Evolutionary conservation across 768 basidiomycete genomes (phyloP).

Genomic region (Psilocybe azurescens): DNA sequence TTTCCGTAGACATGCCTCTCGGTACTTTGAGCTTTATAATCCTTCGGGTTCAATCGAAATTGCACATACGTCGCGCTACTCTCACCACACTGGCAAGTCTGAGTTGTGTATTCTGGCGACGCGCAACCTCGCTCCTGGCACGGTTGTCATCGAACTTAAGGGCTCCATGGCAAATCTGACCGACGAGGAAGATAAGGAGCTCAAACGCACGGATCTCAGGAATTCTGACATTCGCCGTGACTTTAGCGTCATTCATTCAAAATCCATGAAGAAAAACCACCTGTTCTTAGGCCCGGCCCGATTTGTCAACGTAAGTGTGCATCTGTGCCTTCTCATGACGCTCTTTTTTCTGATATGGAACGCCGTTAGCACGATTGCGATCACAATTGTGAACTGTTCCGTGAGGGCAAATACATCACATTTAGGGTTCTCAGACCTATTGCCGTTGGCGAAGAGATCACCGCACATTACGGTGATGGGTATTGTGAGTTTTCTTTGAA

Average conservation of each 20-base stretch:
- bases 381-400: conserved; percentile 88
- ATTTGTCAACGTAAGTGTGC: conserved; percentile 81
- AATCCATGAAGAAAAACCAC: conserved; percentile 91
- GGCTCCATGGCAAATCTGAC: conserved; percentile 91
- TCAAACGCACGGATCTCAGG: conserved; percentile 80
- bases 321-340: conserved; percentile 26
- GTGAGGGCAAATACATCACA: conserved; percentile 88
- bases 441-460: conserved; percentile 83
- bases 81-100: conserved; percentile 86
- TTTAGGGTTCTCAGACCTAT: conserved; percentile 84
- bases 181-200: conserved; percentile 84
- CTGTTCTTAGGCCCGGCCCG: conserved; percentile 90
- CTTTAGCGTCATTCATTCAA: conserved; percentile 91
- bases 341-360: conserved; percentile 29
- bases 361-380: conserved; percentile 80
- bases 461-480: conserved; percentile 89
- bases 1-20: conserved; percentile 74
- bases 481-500: conserved; percentile 68
- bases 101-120: conserved; percentile 90
- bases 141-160: conserved; percentile 85
- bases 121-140: conserved; percentile 65
- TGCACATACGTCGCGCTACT: conserved; percentile 86
- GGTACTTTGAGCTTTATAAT: conserved; percentile 88
- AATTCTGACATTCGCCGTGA: conserved; percentile 83
- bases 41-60: conserved; percentile 87